Percentiles rank a stretch among this genome's conserved stretches.
Evolutionary conservation across 1,284 basidiomycete genomes (phyloP).

Genomic region (Taiwanofungus camphoratus): DNA sequence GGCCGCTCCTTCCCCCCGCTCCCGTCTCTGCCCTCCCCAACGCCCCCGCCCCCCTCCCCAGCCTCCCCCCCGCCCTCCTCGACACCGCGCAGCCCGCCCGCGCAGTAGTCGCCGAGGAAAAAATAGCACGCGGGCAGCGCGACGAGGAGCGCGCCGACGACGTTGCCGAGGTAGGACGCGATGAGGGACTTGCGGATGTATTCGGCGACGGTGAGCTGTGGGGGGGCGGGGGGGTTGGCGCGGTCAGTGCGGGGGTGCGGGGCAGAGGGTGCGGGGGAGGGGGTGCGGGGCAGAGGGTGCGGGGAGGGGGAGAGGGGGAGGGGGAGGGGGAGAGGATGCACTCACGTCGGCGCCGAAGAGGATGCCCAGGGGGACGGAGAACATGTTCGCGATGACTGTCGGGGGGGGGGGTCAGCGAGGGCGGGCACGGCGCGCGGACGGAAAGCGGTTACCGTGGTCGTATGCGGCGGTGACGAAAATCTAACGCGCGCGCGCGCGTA

Average conservation of each 20-base stretch:
- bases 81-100: conserved; percentile 27
- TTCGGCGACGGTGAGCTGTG: conserved; percentile 47
- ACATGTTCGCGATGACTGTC: conserved; percentile 66
- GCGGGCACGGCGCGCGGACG: not conserved
- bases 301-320: not conserved
- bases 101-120: conserved; percentile 48
- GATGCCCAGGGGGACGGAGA: conserved; percentile 65
- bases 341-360: conserved; percentile 63
- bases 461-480: conserved; percentile 68
- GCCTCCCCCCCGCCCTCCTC: conserved; percentile 35
- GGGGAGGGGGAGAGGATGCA: not conserved
- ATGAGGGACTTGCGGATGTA: conserved; percentile 71
- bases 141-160: conserved; percentile 61
- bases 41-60: too few species aligned
- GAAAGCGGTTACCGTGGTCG: conserved; percentile 52
- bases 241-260: not conserved
- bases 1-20: too few species aligned
- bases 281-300: conserved; percentile 37
- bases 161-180: conserved; percentile 64
- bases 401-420: not conserved
- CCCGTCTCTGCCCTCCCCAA: too few species aligned
- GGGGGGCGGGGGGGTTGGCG: conserved; percentile 1
- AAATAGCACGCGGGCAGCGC: conserved; percentile 58
- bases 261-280: not conserved
- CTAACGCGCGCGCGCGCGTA: conserved; percentile 25